Evolutionary conservation across 1,284 basidiomycete genomes (phyloP), one percentile per base, ranked within the genome.

Genomic region (Takashimella tepidaria): DNA sequence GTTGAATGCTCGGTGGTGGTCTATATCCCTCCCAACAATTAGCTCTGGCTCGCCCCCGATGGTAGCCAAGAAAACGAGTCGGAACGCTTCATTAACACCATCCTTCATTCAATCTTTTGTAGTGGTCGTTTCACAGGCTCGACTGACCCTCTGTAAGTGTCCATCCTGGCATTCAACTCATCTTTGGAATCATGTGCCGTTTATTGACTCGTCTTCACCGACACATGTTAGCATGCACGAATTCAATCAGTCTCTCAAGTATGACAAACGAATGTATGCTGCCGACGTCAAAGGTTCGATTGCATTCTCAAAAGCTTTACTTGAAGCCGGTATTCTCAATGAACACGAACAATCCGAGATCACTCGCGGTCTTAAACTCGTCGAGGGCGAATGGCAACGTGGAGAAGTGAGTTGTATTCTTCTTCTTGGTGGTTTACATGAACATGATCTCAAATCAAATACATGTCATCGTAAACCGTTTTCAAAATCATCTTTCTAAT

Each of bases 211-310:
- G 46, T 45, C 10, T 13, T 4, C 20, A 16, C 27, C n/a, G n/a
- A n/a, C n/a, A n/a, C n/a, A n/a, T n/a, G n/a, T 53, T 63, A 92
- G 90, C 42, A 96, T 96, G 92, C 89, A 92, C 75, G 87, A 85
- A 45, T 96, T 93, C 79, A 96, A 95, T 73, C 89, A 95, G 73
- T 97, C 92, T 40, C 80, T 98, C 64, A 86, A 84, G 63, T 98
- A 98, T 75, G 95, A 98, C 76, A 84, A 88, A 74, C 83, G 90
- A 50, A 96, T 98, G 92, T 84, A 92, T 72, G 82, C 84, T 2
- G 92, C 86, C 44, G 95, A 98, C 69, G 90, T 98, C 66, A 82
- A 81, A 54, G 95, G 93, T 12, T 98, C 93, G 13, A 93, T 96
- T 67, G 93, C 95, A 16, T 98, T 98, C 72, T 87, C 95, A 27